phyloP scores from a whole-genome alignment of 1,284 basidiomycete species.

The Sanghuangporus weigelae region DNA sequence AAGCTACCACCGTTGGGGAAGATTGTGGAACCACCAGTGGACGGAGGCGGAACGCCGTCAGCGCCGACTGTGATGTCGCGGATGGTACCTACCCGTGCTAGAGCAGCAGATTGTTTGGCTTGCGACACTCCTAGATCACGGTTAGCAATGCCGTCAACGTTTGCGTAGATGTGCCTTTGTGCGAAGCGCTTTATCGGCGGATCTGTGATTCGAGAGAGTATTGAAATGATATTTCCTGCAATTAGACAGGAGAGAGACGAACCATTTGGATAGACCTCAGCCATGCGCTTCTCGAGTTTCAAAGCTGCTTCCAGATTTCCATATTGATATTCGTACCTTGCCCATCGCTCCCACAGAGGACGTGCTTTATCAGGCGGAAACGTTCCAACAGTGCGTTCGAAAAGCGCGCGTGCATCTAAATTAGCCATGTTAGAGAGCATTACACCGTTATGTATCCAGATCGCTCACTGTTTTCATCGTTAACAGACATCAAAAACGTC shows the following conservation, averaged over 20 bases:
- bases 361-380: slow-evolving; percentile 80
- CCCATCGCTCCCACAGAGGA: slow-evolving; percentile 94
- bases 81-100: slow-evolving; percentile 48
- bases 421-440: slow-evolving; percentile 7
- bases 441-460: slow-evolving; percentile 6
- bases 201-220: slow-evolving; percentile 41
- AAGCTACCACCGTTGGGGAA: slow-evolving; percentile 19
- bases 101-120: slow-evolving; percentile 26
- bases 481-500: slow-evolving; percentile 89
- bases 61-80: slow-evolving; percentile 21
- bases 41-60: slow-evolving; percentile 9
- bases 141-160: slow-evolving; percentile 84
- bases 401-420: slow-evolving; percentile 90
- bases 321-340: slow-evolving; percentile 92
- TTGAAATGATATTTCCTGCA: background rate
- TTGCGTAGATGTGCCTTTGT: slow-evolving; percentile 83
- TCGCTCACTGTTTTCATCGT: slow-evolving; percentile 88
- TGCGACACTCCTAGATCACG: slow-evolving; percentile 74
- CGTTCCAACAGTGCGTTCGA: slow-evolving; percentile 81
- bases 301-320: slow-evolving; percentile 87
- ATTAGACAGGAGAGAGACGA: slow-evolving; percentile 20
- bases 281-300: slow-evolving; percentile 85
- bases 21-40: slow-evolving; percentile 22
- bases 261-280: slow-evolving; percentile 86
- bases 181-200: slow-evolving; percentile 90